Evolutionary conservation across 1,284 basidiomycete genomes (phyloP), one percentile per base, ranked within the genome.

Genomic region (Ustilago loliicola): DNA sequence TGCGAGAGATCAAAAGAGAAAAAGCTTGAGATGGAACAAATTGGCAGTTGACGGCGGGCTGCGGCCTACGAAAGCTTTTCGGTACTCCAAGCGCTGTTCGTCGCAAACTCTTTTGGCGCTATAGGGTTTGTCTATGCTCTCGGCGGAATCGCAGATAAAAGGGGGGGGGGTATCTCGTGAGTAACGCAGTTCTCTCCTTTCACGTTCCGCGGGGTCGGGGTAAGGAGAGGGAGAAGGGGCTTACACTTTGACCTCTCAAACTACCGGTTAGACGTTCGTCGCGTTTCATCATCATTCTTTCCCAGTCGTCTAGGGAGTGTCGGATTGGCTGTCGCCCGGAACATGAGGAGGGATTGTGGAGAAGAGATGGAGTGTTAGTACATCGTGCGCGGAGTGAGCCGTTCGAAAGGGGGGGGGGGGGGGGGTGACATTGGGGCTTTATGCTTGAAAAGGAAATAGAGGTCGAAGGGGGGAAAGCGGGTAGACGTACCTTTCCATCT

Each of bases 401-500:
- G 30, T 9, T 19, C 2, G 6, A 30, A 29, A 38, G 45, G 29
- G 25, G 15, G 27, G n/a, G 15, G n/a, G 29, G 11, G 47, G 19
- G 48, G n/a, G n/a, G n/a, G n/a, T n/a, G n/a, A n/a, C n/a, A n/a
- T n/a, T n/a, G n/a, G 2, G 36, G 27, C 11, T 29, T 36, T 30
- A 29, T n/a, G 29, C 19, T 51, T 38, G 42, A 40, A 15, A 47
- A 50, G n/a, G 45, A 11, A 42, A 50, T 15, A 19, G n/a, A n/a
- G n/a, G n/a, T n/a, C n/a, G n/a, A n/a, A n/a, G n/a, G n/a, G n/a
- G n/a, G n/a, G n/a, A n/a, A n/a, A n/a, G n/a, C n/a, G n/a, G n/a
- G n/a, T n/a, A n/a, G n/a, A n/a, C 83, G 11, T 51, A 86, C 85
- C 83, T 86, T 86, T 60, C 84, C 83, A 36, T 86, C 85, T 59